Evolutionary conservation across 2,329 filamentous ascomycete species (phyloP).

Genomic region (Microcera coccophila): DNA sequence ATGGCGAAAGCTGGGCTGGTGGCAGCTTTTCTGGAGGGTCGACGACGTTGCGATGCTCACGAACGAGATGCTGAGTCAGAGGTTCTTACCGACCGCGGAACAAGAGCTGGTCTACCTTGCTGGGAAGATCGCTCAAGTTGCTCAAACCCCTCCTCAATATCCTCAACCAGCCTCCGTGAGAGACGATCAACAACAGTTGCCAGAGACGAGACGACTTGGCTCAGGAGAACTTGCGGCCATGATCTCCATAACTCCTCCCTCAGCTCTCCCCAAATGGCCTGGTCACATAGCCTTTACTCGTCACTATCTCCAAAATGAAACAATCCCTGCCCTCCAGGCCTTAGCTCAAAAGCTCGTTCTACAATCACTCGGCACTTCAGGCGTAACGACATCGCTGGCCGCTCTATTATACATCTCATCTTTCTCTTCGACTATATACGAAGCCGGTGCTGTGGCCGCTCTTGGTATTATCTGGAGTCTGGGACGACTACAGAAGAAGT

Average conservation of each 20-base stretch:
- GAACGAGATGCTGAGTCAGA: constrained; percentile 69
- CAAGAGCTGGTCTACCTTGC: constrained; percentile 78
- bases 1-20: constrained; percentile 85
- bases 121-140: constrained; percentile 62
- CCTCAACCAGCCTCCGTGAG: constrained; percentile 32
- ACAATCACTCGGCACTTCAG: constrained; percentile 69
- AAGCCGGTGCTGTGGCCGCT: constrained; percentile 59
- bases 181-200: constrained; percentile 2
- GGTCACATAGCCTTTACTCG: constrained; percentile 69
- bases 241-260: constrained; percentile 18
- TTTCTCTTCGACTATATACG: constrained; percentile 52
- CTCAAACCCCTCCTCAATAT: constrained; percentile 29
- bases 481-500: constrained; percentile 56
- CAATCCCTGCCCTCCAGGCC: constrained; percentile 67
- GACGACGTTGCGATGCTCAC: constrained; percentile 86
- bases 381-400: constrained; percentile 53
- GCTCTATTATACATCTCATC: constrained; percentile 55
- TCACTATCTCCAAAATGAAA: constrained; percentile 61
- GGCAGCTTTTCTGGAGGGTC: constrained; percentile 91
- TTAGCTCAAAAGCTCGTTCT: constrained; percentile 71
- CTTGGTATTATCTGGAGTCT: constrained; percentile 59
- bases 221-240: constrained; percentile 25
- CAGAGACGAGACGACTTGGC: constrained; percentile 18
- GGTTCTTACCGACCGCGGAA: constrained; percentile 76
- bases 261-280: constrained; percentile 57